Base-by-base conservation (phyloP, 2,329 filamentous ascomycete genomes). In the Fusarium sp. region DNA sequence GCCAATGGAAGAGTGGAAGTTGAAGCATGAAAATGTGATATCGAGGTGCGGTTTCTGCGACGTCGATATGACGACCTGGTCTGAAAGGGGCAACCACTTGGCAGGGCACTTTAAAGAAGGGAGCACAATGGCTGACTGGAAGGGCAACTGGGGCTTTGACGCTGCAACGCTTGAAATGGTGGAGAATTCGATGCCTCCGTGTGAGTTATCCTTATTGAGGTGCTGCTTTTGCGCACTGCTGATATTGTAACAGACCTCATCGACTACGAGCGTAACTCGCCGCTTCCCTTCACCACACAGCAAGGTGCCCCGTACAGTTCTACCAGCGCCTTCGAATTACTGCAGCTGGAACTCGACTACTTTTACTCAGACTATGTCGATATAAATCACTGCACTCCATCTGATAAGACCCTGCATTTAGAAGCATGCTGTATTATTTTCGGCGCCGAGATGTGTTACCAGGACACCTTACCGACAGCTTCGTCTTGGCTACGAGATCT, bases 1-100 rank as follows among this genome's bases (percentile, higher is more conserved):
- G 82, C 84, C 84, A 70, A 88, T 73, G 79, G 78, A 79, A 7
- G 51, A 54, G 1, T 83, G 81, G 81, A 80, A 77, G 62, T 69
- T 75, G 0, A 74, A 70, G 1, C 76, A 74, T 1, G 75, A 78
- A 5, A 68, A 77, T 5, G 77, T 83, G 11, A 62, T 71, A 6
- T 83, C 81, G 0, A 70, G 79, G 2, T 83, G 81, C 47, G 81
- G 81, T 14, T 82, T 83, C 60, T 83, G 81, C 43, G 75, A 75
- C 10, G 63, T 74, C 7, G 53, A 65, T 0, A 75, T 83, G 71
- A 71, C 75, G 35, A 76, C 77, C 3, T 83, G 81, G 81, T 69
- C 72, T 1, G 67, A 75, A 4, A 65, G 81, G 30, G 73, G 75
- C 0, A 76, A 81, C 20, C 81, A 83, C 62, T 67, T 83, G 1